A percentile compares a stretch with the other conserved stretches of the same genome.
These are phyloP conservation scores for Acidiella bohemica DNA, from an alignment of 495 filamentous ascomycete species.

Conservation along the genomic window DNA sequence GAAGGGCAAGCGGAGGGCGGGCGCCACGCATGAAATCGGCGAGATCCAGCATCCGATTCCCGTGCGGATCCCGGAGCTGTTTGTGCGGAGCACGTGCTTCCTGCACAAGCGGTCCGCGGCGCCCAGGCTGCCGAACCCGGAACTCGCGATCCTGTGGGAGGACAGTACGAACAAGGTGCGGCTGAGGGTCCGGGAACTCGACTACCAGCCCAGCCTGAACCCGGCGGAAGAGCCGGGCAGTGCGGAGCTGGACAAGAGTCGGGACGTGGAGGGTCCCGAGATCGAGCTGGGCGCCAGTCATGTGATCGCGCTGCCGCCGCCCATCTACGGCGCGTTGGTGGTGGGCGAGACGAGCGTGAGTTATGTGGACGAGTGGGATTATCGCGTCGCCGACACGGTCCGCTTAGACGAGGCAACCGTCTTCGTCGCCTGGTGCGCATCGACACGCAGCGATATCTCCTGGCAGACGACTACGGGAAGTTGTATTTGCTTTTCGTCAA, in stretches of 20 bases:
- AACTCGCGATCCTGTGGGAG: constrained; percentile 73
- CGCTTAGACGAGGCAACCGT: constrained; percentile 57
- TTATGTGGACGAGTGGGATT: constrained; percentile 63
- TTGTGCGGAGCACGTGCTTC: constrained; percentile 70
- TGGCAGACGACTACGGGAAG: constrained; percentile 81
- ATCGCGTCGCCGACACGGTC: constrained; percentile 44
- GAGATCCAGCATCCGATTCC: constrained; percentile 56
- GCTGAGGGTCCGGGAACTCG: constrained; percentile 45
- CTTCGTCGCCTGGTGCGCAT: constrained; percentile 80
- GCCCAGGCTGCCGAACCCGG: constrained; percentile 43
- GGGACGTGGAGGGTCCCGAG: constrained; percentile 39
- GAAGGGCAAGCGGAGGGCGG: constrained; percentile 43
- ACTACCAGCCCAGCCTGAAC: constrained; percentile 32
- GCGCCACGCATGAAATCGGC: constrained; percentile 36
- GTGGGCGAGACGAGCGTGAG: constrained; percentile 72
- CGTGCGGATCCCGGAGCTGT: constrained; percentile 71
- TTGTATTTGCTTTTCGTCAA: constrained; percentile 68
- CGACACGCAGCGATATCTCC: constrained; percentile 62
- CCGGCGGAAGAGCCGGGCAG: constrained; percentile 34
- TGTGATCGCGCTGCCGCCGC: constrained; percentile 68
- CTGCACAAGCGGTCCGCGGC: constrained; percentile 47
- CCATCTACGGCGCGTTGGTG: constrained; percentile 47
- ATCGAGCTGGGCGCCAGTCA: constrained; percentile 62
- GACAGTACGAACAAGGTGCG: constrained; percentile 47
- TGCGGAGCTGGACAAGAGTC: constrained; percentile 36